phyloP scores from a whole-genome alignment of 1,139 yeast genomes.

The Protomyces macrosporus region DNA sequence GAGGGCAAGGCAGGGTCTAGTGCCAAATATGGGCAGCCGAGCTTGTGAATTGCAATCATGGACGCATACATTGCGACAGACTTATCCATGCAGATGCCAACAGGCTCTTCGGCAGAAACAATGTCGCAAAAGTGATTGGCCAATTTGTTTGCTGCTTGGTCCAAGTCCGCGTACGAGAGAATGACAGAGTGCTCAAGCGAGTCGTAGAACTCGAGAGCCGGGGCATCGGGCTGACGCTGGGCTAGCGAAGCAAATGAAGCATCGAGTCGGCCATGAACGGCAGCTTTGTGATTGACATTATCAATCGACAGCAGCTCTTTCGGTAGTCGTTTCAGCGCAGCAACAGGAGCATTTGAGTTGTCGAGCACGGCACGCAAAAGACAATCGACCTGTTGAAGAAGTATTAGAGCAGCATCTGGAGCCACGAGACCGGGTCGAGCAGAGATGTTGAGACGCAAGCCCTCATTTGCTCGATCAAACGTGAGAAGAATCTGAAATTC shows the following conservation, averaged over 20 bases:
- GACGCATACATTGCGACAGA: slow-evolving; percentile 30
- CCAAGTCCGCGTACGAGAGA: slow-evolving; percentile 24
- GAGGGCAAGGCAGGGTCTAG: slow-evolving; percentile 29
- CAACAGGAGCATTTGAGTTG: background rate
- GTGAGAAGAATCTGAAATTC: slow-evolving; percentile 11
- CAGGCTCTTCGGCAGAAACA: background rate
- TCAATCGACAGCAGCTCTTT: background rate
- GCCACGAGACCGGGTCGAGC: background rate
- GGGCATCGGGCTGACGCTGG: background rate
- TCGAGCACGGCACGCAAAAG: background rate
- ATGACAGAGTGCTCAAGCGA: background rate
- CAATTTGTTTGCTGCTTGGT: background rate
- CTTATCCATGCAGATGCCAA: slow-evolving; percentile 29
- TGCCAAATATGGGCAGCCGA: slow-evolving; percentile 33
- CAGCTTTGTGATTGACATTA: background rate
- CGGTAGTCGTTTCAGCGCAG: background rate
- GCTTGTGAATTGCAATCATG: slow-evolving; percentile 30
- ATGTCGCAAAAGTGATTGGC: slow-evolving; percentile 2
- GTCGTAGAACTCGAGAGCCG: slow-evolving; percentile 12
- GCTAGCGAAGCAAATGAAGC: background rate
- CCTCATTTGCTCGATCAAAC: background rate
- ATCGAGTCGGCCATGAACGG: slow-evolving; percentile 2
- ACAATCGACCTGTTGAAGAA: slow-evolving; percentile 3
- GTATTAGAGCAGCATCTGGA: background rate
- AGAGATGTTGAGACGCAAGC: background rate